Conservation (phyloP, 768 basidiomycete genomes). For the Phaffia australis region DNA sequence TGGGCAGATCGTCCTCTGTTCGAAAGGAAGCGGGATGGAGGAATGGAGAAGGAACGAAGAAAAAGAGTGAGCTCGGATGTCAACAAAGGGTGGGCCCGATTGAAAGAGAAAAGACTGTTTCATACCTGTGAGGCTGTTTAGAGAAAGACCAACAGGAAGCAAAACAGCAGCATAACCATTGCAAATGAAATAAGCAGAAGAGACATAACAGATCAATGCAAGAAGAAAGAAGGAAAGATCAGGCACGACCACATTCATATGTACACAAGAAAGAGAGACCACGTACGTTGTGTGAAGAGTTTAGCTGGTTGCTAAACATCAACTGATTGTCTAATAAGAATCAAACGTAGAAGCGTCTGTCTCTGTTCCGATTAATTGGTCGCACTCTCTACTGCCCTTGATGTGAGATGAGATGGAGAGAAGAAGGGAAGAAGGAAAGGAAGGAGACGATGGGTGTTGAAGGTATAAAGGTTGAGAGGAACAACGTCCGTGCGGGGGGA, state of each 20-base stretch:
- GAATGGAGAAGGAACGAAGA: not conserved
- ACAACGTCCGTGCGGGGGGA: not conserved
- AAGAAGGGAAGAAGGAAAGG: not conserved
- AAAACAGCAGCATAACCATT: not conserved
- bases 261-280: not conserved
- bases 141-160: not conserved
- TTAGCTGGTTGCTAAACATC: conserved; percentile 7
- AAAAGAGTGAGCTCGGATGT: no score
- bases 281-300: conserved; percentile 5
- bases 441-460: not conserved
- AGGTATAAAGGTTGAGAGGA: not conserved
- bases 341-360: not conserved
- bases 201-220: not conserved
- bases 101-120: not conserved
- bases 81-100: not conserved
- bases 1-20: not conserved
- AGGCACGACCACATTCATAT: not conserved
- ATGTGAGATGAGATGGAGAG: no score
- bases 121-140: conserved; percentile 3
- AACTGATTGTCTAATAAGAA: not conserved
- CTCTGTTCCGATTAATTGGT: not conserved
- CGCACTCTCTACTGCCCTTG: not conserved
- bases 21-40: not conserved
- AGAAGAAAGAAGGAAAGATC: not conserved
- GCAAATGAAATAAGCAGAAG: not conserved